These are phyloP conservation scores for Penicillium sp. DNA, from an alignment of 2,329 filamentous ascomycete genomes.

Conservation along the genomic window DNA sequence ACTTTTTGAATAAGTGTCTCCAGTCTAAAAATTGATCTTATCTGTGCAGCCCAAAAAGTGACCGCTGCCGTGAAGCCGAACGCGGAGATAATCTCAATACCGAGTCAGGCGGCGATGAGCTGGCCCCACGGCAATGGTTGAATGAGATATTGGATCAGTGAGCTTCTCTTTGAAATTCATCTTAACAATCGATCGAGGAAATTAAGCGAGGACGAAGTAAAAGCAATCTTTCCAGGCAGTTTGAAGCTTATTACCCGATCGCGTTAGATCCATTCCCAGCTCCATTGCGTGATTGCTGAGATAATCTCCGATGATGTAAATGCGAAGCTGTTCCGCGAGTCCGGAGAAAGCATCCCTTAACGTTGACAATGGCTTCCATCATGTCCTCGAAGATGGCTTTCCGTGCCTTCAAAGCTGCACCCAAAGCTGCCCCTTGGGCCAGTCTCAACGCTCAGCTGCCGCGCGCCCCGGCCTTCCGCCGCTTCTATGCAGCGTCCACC, in stretches of 20 bases:
- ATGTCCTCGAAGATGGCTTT: conserved; percentile 27
- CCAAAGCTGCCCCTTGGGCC: conserved; percentile 21
- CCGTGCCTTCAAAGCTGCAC: conserved; percentile 25
- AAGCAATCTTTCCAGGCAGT: neutral
- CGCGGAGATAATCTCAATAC: too few relatives aligned
- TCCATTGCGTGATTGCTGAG: conserved; percentile 10
- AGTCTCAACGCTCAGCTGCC: conserved; percentile 22
- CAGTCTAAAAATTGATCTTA: too few relatives aligned
- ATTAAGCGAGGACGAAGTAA: neutral
- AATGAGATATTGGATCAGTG: too few relatives aligned
- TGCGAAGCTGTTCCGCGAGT: neutral
- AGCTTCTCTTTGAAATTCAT: neutral
- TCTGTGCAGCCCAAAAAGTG: too few relatives aligned
- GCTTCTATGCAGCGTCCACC: conserved; percentile 27
- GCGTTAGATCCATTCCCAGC: conserved; percentile 1
- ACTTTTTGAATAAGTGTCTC: too few relatives aligned
- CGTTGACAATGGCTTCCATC: conserved; percentile 27
- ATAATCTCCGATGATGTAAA: conserved; percentile 11
- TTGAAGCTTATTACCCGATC: conserved; percentile 8
- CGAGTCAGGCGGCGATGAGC: too few relatives aligned
- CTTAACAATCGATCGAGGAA: neutral
- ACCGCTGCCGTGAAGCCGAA: too few relatives aligned
- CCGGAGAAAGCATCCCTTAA: neutral
- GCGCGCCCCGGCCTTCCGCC: conserved; percentile 26
- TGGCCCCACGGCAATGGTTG: too few relatives aligned